Evolutionary conservation across 345 rosid species (phyloP).

Genomic region (Erucastrum elatum): DNA sequence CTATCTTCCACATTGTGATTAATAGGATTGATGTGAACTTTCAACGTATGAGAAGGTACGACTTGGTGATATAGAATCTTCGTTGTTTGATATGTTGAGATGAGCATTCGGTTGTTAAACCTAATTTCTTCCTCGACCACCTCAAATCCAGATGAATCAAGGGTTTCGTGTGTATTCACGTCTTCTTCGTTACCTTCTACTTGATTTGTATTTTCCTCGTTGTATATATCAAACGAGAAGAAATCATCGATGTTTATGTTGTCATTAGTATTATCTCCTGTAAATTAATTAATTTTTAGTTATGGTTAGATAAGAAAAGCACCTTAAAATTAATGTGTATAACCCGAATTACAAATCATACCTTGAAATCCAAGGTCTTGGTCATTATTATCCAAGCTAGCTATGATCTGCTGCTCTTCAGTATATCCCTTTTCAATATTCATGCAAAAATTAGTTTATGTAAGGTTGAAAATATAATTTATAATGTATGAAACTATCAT

Average conservation of each 20-base stretch:
- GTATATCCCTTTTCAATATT: constrained; percentile 39
- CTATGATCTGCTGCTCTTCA: constrained; percentile 62
- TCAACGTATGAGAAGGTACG: constrained; percentile 73
- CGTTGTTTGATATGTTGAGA: constrained; percentile 73
- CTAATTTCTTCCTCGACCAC: constrained; percentile 65
- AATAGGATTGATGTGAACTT: constrained; percentile 63
- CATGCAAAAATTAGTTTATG: background rate
- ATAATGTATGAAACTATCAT: background rate
- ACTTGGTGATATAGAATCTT: constrained; percentile 76
- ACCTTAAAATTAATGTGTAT: background rate
- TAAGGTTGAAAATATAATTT: background rate
- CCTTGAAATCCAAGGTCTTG: constrained; percentile 52
- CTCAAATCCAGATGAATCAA: constrained; percentile 61
- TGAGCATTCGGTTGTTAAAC: constrained; percentile 68
- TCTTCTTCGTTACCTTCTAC: constrained; percentile 43
- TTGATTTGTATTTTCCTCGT: constrained; percentile 38
- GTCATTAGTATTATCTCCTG: constrained; percentile 42
- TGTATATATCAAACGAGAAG: constrained; percentile 60
- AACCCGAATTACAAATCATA: background rate
- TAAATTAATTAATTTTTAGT: background rate
- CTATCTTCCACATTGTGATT: constrained; percentile 33
- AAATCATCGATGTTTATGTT: constrained; percentile 50
- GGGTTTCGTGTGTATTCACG: constrained; percentile 36
- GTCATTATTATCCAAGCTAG: constrained; percentile 44
- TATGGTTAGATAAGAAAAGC: background rate